Conservation (phyloP, 2,329 filamentous ascomycete genomes). For the Beauveria australis region DNA sequence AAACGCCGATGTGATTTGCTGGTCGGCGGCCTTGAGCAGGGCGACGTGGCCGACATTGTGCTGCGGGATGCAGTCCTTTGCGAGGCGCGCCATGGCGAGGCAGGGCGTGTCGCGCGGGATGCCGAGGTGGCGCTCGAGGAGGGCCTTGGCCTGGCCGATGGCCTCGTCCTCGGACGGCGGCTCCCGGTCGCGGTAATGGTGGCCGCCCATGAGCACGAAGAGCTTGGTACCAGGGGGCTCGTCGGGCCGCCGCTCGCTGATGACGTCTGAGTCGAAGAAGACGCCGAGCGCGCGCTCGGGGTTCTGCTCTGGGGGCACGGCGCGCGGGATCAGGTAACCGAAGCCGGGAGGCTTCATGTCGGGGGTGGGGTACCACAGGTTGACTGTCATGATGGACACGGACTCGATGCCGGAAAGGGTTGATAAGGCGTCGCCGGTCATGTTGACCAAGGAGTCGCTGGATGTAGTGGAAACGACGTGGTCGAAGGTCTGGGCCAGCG, state of each 20-base stretch:
- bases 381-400: constrained; percentile 85
- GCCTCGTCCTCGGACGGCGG: constrained; percentile 57
- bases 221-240: constrained; percentile 65
- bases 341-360: constrained; percentile 64
- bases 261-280: constrained; percentile 73
- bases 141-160: constrained; percentile 57
- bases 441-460: constrained; percentile 33
- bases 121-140: constrained; percentile 66
- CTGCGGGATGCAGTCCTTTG: constrained; percentile 77
- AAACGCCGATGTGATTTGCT: constrained; percentile 48
- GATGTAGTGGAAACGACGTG: constrained; percentile 60
- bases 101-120: constrained; percentile 54
- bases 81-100: constrained; percentile 50
- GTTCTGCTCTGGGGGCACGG: constrained; percentile 62
- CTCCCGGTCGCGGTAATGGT: constrained; percentile 61
- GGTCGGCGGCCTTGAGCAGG: constrained; percentile 49
- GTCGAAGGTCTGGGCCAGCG: constrained; percentile 31
- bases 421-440: constrained; percentile 33
- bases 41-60: constrained; percentile 70
- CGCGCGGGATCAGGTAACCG: constrained; percentile 83
- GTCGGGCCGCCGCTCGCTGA: constrained; percentile 39
- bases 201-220: constrained; percentile 90
- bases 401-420: constrained; percentile 48
- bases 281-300: constrained; percentile 81
- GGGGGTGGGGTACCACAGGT: constrained; percentile 69